Evolutionary conservation across 768 basidiomycete species (phyloP), one percentile per base, ranked within the genome.

Genomic region (Steccherinum ochraceum): DNA sequence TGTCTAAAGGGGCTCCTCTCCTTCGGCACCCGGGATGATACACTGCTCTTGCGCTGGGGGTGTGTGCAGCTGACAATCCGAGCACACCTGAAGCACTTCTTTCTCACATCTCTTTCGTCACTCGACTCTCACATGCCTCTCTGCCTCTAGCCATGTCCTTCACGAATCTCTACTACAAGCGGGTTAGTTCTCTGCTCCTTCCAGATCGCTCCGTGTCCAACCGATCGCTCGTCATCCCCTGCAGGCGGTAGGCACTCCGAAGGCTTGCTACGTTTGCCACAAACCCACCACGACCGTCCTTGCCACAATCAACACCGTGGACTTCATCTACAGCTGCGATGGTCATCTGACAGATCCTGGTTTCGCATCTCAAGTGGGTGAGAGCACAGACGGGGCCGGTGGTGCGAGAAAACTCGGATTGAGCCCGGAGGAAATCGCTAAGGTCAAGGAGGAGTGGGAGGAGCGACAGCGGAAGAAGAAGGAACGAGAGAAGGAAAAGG

Each of bases 81-180:
- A 16, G 30, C 30, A n/a, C n/a, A n/a, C n/a, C 51, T 48, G 35
- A 27, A n/a, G 23, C 45, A 25, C 48, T 42, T 39, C 50, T 48
- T 20, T n/a, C n/a, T 35, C 52, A 25, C 50, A 40, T 23, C 44
- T 50, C 49, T 50, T 43, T 27, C 53, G 20, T 57, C 56, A 56
- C 27, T 51, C 49, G 41, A 45, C 44, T 23, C 46, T 48, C 47
- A 53, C 50, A 54, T 35, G 30, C 30, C 30, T 16, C n/a, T n/a
- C n/a, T n/a, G n/a, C n/a, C 35, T 39, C n/a, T 5, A 24, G 25
- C 56, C 45, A 87, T 87, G 86, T 81, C 80, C 40, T 86, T 89
- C 70, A 74, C 75, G 25, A 95, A 96, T 65, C 61, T 91, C 41
- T 96, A 94, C 70, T 93, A 92, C 71, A 90, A 89, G 67, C 81